Conservation (phyloP, 768 basidiomycete genomes). For the Boletus insuetus region DNA sequence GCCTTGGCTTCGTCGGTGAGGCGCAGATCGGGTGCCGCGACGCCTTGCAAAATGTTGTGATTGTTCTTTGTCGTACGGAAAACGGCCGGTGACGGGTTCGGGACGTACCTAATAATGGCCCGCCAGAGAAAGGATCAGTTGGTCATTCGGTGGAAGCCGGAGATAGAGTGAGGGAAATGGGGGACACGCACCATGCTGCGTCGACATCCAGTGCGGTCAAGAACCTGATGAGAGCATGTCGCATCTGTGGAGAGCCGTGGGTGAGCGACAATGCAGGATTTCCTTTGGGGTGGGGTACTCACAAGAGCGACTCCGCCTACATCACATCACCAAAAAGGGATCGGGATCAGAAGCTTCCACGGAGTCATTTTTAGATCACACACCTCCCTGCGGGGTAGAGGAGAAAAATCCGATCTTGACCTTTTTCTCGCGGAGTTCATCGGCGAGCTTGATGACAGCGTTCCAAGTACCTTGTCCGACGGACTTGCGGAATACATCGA, state of each 20-base stretch:
- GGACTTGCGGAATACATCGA: slow-evolving; percentile 72
- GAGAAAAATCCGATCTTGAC: slow-evolving; percentile 93
- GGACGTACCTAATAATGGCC: slow-evolving; percentile 67
- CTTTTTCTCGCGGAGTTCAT: slow-evolving; percentile 82
- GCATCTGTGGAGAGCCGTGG: slow-evolving; percentile 56
- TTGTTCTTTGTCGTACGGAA: slow-evolving; percentile 96
- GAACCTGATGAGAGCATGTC: slow-evolving; percentile 90
- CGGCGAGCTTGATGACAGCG: slow-evolving; percentile 75
- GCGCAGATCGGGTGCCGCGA: slow-evolving; percentile 73
- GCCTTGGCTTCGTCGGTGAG: slow-evolving; percentile 78
- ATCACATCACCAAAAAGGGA: slow-evolving; percentile 15
- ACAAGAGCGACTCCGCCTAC: slow-evolving; percentile 91
- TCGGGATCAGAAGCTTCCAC: slow-evolving; percentile 23
- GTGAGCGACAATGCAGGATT: slow-evolving; percentile 9
- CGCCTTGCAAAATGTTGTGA: slow-evolving; percentile 94
- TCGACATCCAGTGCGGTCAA: slow-evolving; percentile 78
- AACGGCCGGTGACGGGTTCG: slow-evolving; percentile 83
- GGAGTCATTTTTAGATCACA: slow-evolving; percentile 20
- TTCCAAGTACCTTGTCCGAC: slow-evolving; percentile 78
- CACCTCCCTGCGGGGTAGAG: slow-evolving; percentile 92
- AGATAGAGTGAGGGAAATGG: slow-evolving; percentile 3
- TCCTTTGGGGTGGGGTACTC: slow-evolving; percentile 35
- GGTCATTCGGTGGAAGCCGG: not conserved
- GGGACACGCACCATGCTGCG: slow-evolving; percentile 64
- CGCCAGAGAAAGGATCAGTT: not conserved